Evolutionary conservation across 352 stramenopile species (phyloP), one percentile per base, ranked within the genome.

Genomic region (Phytophthora tubulina): DNA sequence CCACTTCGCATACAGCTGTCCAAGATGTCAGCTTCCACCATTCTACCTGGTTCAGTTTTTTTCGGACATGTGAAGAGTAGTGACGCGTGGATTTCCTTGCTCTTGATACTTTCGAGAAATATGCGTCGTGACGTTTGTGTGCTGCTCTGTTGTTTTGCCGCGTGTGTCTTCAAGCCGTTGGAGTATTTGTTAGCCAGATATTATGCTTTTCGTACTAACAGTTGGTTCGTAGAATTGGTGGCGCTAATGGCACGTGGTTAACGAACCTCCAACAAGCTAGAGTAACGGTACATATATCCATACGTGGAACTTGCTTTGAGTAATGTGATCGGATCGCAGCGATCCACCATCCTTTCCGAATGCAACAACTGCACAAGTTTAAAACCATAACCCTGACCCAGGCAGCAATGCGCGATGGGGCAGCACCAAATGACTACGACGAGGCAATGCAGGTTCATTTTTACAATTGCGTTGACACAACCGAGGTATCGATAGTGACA

Each of bases 141-240:
- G 21, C 21, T 27, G 21, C 21, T 27, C 21, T 27, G 21, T 27
- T 27, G 21, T 63, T 54, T 21, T 44, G 51, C 30, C 36, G 36
- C 41, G 15, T 21, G 39, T 65, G 57, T 44, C 36, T 27, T 27
- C 21, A 27, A 27, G 21, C 21, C 21, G 21, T 27, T 27, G 21
- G 21, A 27, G 21, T 27, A 2, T 27, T 27, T 27, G 21, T 27
- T 1, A 27, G 21, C 21, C 21, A 27, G 21, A 27, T 27, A 27
- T 27, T 27, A 27, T 57, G 17, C 27, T 33, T 72, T 56, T 65
- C 64, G 56, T n/a, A 15, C 39, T 2, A 72, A 60, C 64, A 72
- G 64, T 72, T 72, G 63, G 39, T 66, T 49, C 21, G 36, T 66
- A 71, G 36, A 71, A 48, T 66, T 54, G 36, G 38, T 67, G 46